Evolutionary conservation across 2,329 filamentous ascomycete genomes (phyloP), one percentile per base, ranked within the genome.

Genomic region (Monosporascus sp.): DNA sequence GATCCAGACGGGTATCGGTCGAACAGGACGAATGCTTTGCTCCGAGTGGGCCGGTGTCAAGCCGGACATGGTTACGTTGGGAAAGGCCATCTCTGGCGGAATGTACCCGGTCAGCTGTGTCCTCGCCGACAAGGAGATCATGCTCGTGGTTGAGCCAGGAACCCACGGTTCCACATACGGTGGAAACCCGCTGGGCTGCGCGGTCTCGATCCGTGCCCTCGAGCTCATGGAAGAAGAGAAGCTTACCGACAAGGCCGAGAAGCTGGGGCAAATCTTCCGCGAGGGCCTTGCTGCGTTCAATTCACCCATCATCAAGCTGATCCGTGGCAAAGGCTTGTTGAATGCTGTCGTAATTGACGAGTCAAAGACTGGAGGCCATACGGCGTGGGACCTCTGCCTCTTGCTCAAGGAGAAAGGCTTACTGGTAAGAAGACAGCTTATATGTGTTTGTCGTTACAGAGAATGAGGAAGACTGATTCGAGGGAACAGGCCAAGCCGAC

Each of bases 91-190:
- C 70, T 96, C 91, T 36, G 94, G 94, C 59, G 94, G 94, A 72
- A 94, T 97, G 88, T 99, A 99, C 75, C 94, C 94, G n/a, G 94
- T 99, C 54, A 96, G 91, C 57, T 91, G 87, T 65, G 92, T 99
- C 48, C 80, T 99, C 50, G 87, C 88, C 57, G 86, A 86, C 65
- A 91, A 88, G 74, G 92, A 97, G 53, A 80, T 97, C 59, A 97
- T 99, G 92, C 82, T 97, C 61, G 94, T 93, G 9, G 80, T 99
- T 59, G 94, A 99, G 78, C 90, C 94, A 25, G 94, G 94, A 55
- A 97, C 94, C 25, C 94, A 99, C 73, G 94, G 94, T 48, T 96
- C 90, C 43, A 99, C 94, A n/a, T 99, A 97, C 67, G 94, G 94
- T 57, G 94, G 94, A 49, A 99, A 99, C 74, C 94, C 94, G 18